phyloP scores from a whole-genome alignment of 306 rosid genomes.

The Medicago arabica region DNA sequence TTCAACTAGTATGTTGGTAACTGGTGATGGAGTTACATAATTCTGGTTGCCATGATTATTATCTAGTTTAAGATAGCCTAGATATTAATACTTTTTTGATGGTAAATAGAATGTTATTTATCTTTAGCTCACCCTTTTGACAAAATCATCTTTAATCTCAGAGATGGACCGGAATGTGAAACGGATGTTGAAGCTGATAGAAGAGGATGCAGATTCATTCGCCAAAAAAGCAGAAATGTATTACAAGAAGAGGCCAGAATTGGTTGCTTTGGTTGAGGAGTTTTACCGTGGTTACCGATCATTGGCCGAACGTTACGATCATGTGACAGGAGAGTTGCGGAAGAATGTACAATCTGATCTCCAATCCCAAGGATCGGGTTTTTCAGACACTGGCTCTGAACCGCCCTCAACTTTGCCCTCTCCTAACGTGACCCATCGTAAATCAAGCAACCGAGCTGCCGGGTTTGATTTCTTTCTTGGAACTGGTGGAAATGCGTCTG shows the following conservation, averaged over 20 bases:
- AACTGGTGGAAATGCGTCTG: conserved; percentile 65
- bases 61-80: too few relatives aligned
- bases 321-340: conserved; percentile 79
- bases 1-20: not conserved
- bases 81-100: not conserved
- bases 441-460: conserved; percentile 77
- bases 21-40: not conserved
- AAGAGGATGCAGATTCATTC: conserved; percentile 94
- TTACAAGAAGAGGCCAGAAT: conserved; percentile 91
- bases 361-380: conserved; percentile 80
- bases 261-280: conserved; percentile 87
- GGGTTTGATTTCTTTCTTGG: conserved; percentile 98
- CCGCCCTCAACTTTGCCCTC: conserved; percentile 55
- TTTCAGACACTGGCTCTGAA: conserved; percentile 76
- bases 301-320: conserved; percentile 94
- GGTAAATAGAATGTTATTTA: not conserved
- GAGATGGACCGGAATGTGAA: conserved; percentile 90
- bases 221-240: conserved; percentile 98
- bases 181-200: conserved; percentile 91
- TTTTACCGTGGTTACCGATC: conserved; percentile 85
- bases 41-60: not conserved
- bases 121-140: conserved; percentile 12
- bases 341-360: conserved; percentile 78
- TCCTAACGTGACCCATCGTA: conserved; percentile 59
- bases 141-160: conserved; percentile 57